phyloP scores from a whole-genome alignment of 169 alveolate species.

The Perkinsus olseni region DNA sequence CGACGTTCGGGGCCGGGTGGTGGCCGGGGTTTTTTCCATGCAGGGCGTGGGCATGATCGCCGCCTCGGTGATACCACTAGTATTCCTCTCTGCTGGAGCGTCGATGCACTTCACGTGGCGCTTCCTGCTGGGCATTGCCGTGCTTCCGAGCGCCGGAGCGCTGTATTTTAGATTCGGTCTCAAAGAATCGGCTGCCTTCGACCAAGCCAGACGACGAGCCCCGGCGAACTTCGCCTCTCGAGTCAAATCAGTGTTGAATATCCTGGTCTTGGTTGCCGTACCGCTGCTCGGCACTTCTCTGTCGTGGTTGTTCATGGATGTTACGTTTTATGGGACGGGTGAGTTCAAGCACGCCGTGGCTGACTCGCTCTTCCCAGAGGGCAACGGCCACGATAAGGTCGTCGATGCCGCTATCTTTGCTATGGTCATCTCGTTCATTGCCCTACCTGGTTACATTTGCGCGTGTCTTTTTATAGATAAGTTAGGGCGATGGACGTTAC shows the following conservation, averaged over 20 bases:
- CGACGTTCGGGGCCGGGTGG: constrained; percentile 21
- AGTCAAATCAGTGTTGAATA: not conserved
- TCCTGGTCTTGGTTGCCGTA: not conserved
- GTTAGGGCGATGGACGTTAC: constrained; percentile 14
- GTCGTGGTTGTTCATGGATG: constrained; percentile 35
- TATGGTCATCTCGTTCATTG: constrained; percentile 8
- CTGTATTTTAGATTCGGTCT: not conserved
- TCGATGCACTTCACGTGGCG: not conserved
- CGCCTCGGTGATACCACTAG: not conserved
- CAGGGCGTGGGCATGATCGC: constrained; percentile 20
- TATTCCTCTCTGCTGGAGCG: not conserved
- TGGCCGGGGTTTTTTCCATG: constrained; percentile 33
- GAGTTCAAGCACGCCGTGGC: constrained; percentile 20
- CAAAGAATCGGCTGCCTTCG: not conserved
- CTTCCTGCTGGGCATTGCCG: not conserved
- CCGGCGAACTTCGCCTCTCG: not conserved
- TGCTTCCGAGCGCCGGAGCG: not conserved
- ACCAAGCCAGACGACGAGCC: not conserved
- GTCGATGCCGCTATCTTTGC: not conserved
- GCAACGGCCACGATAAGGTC: not conserved
- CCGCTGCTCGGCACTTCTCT: constrained; percentile 24
- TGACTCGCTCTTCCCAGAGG: constrained; percentile 12
- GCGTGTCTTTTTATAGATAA: constrained; percentile 19
- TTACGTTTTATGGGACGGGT: constrained; percentile 31
- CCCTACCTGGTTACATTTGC: constrained; percentile 34